phyloP scores from a whole-genome alignment of 75 land plant species.

The Gnetum montanum region DNA sequence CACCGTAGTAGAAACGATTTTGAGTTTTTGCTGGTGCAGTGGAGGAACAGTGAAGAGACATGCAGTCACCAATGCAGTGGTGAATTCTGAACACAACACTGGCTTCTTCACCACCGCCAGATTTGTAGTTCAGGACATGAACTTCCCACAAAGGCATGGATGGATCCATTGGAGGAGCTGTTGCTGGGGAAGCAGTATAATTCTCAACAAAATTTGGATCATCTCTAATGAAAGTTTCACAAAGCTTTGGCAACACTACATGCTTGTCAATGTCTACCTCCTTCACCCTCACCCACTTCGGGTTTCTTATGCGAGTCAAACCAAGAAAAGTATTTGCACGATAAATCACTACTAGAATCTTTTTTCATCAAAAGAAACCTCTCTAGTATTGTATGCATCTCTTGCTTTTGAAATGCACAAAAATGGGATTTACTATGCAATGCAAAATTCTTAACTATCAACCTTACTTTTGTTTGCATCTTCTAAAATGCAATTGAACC shows the following conservation, averaged over 20 bases:
- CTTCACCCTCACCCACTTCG: slow-evolving; percentile 16
- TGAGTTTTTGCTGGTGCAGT: background rate
- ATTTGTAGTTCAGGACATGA: slow-evolving; percentile 22
- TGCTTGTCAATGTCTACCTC: slow-evolving; percentile 28
- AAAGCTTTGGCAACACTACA: slow-evolving; percentile 4
- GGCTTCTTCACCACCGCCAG: slow-evolving; percentile 13
- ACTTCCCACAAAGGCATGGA: slow-evolving; percentile 26
- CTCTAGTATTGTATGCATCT: too few relatives aligned
- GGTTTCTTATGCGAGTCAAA: too few relatives aligned
- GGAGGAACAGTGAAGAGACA: slow-evolving; percentile 26
- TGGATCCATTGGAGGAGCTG: slow-evolving; percentile 18
- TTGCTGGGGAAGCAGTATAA: slow-evolving; percentile 16
- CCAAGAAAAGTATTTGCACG: too few relatives aligned
- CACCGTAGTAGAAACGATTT: background rate
- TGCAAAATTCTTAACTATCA: too few relatives aligned
- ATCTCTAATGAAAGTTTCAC: background rate
- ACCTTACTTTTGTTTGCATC: too few relatives aligned
- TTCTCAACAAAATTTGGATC: slow-evolving; percentile 16
- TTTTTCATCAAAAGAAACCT: too few relatives aligned
- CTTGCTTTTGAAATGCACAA: too few relatives aligned
- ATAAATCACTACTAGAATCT: too few relatives aligned
- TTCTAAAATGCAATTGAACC: too few relatives aligned
- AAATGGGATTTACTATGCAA: too few relatives aligned
- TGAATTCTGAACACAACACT: slow-evolving; percentile 20
- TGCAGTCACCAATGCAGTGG: slow-evolving; percentile 38